Evolutionary conservation across 106 monocot species (phyloP), one percentile per base, ranked within the genome.

Genomic region (Acanthochlamys bracteata): DNA sequence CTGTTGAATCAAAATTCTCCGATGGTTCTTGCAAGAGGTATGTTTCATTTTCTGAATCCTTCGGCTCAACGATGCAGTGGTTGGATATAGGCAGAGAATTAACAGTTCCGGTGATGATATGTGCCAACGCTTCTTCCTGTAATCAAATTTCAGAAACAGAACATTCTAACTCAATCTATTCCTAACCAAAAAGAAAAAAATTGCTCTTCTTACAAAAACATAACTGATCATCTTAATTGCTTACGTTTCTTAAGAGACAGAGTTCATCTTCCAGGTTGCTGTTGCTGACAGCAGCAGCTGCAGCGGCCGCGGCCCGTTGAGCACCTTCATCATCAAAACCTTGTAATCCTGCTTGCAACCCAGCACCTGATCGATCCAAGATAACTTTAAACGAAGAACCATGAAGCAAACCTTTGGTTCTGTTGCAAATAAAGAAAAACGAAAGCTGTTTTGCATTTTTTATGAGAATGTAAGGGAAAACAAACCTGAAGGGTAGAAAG

Each of bases 51-150:
- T 11, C 62, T 10, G 42, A 25, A 66, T 24, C 46, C 55, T 33
- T 74, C 42, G 25, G 14, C 11, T 19, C 0, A 23, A 51, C 27
- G 12, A 24, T 20, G 4, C 15, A 16, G 25, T 14, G 26, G 58
- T 64, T 13, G 15, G 24, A 46, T 10, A 25, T 42, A 19, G 58
- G 20, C 23, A 49, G 10, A 17, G 59, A 15, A 14, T 15, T 46
- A 41, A 15, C 25, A 24, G 71, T 67, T 8, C 53, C 33, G 20
- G 52, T 41, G 13, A 51, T 63, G 1, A 71, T 63, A 57, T 75
- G 72, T 7, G 71, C 76, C 59, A 46, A 57, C 65, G 65, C 64
- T 57, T 72, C 75, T 55, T 59, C 76, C 71, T 81, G 22, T 8
- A 15, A 53, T 20, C 21, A 22, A 60, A 23, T 23, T 26, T 51